Base-by-base conservation (phyloP, 139 green algal species). In the Dunaliella primolecta region DNA sequence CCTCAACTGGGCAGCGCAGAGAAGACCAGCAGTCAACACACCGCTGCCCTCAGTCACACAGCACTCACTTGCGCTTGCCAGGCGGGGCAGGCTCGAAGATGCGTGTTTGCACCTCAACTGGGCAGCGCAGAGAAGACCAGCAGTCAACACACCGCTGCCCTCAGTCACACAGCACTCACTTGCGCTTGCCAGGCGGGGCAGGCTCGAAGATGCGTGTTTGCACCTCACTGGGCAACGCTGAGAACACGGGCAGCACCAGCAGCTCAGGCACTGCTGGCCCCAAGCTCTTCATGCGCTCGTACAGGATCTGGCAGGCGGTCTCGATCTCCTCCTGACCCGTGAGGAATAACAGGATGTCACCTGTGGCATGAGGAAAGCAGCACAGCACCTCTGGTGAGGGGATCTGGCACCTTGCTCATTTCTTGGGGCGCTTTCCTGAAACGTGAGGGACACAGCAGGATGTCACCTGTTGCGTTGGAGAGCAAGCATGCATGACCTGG, bases 241-340 rank as follows among this genome's bases (percentile, higher is more conserved):
- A 74, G 38, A 85, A 86, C 32, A 89, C 76, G 7, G 85, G 81
- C 35, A 84, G 76, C 31, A 88, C 79, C 25, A 87, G 57, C 64
- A 87, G 84, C 84, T 87, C 84, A 29, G 78, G 78, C 36, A 87
- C 95, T 0, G 88, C 90, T 0, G 92, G 91, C 0, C 97, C 96
- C 55, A 99, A 91, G 55, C 82, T 89, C 89, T 98, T 98, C 91
- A 99, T 98, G 84, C 96, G 94, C 87, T 98, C 94, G 82, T 96
- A 97, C 85, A 99, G 90, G 21, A 98, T 92, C 86, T 89, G 84
- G 80, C 88, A 92, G 1, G 95, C 95, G 33, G 98, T 95, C 90
- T 99, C 97, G 80, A 99, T 99, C 90, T 99, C 97, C 88, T 99
- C 97, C 86, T 92, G 89, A 20, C 89, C 89, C 0, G 95, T 97